These are phyloP conservation scores for Ambrosia trifida DNA, from an alignment of 129 eudicot species.

Conservation along the genomic window DNA sequence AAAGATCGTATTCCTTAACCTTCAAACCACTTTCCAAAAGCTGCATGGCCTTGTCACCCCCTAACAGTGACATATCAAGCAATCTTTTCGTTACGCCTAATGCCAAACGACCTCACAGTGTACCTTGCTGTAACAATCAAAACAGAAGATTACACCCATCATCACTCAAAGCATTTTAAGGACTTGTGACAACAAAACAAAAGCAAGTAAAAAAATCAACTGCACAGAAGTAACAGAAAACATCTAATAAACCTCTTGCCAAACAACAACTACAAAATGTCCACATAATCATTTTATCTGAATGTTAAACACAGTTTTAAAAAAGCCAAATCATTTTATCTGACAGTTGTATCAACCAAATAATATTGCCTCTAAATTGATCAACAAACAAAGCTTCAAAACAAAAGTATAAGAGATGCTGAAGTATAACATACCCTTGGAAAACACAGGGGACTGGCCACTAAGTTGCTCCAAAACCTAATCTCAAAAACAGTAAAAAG, in stretches of 20 bases:
- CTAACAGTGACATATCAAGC: constrained; percentile 42
- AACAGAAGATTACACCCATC: neutral
- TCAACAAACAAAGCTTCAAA: neutral
- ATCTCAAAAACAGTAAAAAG: neutral
- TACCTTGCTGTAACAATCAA: constrained; percentile 37
- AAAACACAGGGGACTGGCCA: constrained; percentile 77
- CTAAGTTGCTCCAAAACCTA: constrained; percentile 86
- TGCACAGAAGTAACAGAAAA: too few relatives aligned
- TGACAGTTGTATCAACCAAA: neutral
- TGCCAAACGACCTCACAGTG: constrained; percentile 41
- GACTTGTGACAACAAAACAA: neutral
- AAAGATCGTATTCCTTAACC: constrained; percentile 46
- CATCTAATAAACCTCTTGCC: too few relatives aligned
- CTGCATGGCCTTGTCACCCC: constrained; percentile 49
- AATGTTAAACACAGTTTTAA: too few relatives aligned
- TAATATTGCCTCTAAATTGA: neutral
- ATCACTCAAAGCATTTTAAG: neutral
- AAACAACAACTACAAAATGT: neutral
- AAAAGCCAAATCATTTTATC: neutral
- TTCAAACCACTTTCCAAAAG: constrained; percentile 43
- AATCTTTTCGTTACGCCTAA: constrained; percentile 50
- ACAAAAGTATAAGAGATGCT: neutral
- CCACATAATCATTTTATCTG: neutral
- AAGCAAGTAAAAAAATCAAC: too few relatives aligned
- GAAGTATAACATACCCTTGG: constrained; percentile 48